Conservation (phyloP, 805 yeast species). For the Sporopachydermia lactativora region DNA sequence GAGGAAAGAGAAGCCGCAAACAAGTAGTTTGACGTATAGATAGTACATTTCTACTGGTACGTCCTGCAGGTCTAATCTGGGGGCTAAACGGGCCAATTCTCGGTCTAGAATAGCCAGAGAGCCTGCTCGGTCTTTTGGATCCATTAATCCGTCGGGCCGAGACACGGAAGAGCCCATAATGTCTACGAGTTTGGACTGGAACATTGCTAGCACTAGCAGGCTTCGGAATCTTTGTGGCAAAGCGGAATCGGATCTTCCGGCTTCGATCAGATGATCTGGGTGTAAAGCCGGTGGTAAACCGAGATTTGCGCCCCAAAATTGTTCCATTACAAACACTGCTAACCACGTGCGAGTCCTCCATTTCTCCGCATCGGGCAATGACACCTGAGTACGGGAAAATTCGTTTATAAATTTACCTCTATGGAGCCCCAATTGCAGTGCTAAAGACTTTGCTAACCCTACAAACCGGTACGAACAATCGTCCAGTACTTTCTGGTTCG, state of each 20-base stretch:
- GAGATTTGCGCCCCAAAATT: constrained; percentile 76
- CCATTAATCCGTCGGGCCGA: constrained; percentile 80
- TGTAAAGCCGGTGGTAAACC: constrained; percentile 83
- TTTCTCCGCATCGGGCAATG: constrained; percentile 78
- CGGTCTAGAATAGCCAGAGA: constrained; percentile 64
- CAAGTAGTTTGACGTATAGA: constrained; percentile 63
- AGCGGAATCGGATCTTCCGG: constrained; percentile 49
- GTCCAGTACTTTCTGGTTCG: constrained; percentile 82
- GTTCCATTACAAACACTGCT: constrained; percentile 76
- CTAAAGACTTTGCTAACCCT: constrained; percentile 72
- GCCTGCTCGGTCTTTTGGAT: constrained; percentile 70
- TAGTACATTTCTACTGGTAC: constrained; percentile 63
- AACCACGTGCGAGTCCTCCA: constrained; percentile 94
- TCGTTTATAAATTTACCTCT: constrained; percentile 86
- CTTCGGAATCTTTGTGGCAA: constrained; percentile 63
- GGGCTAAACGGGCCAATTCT: constrained; percentile 61
- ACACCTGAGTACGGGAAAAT: constrained; percentile 79
- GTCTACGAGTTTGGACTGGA: constrained; percentile 70
- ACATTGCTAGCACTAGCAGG: constrained; percentile 58
- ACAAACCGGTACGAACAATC: constrained; percentile 84
- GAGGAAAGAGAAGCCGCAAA: constrained; percentile 79
- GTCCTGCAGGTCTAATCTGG: constrained; percentile 47
- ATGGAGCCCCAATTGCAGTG: constrained; percentile 80
- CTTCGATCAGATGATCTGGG: constrained; percentile 70
- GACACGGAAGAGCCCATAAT: constrained; percentile 81